A percentile compares a stretch with the other conserved stretches of the same genome.
These are phyloP conservation scores for Platanus orientalis DNA, from an alignment of 164 flowering plant species.

Conservation along the genomic window DNA sequence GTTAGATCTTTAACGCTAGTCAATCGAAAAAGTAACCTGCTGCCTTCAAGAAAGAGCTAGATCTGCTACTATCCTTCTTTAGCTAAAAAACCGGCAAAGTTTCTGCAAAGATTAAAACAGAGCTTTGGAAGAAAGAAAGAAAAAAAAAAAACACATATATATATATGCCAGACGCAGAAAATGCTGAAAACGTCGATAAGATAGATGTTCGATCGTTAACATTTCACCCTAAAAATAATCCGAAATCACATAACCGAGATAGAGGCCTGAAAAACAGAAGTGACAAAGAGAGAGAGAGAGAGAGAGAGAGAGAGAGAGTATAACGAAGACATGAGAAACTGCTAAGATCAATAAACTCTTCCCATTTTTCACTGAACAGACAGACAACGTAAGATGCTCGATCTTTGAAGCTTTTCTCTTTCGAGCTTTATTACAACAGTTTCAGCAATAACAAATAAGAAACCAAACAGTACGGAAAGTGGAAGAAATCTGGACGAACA, in stretches of 20 bases:
- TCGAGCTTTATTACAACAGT: too few species aligned
- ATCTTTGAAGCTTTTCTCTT: not conserved
- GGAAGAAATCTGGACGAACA: not conserved
- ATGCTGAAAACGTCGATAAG: not conserved
- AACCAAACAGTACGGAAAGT: not conserved
- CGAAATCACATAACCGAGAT: not conserved
- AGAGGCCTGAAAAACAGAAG: not conserved
- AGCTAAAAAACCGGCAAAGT: slow-evolving; percentile 1
- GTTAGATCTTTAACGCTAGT: slow-evolving; percentile 1
- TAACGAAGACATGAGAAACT: not conserved
- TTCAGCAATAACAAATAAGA: not conserved
- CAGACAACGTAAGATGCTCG: not conserved
- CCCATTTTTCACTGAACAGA: not conserved
- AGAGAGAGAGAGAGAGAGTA: not conserved
- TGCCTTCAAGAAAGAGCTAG: not conserved
- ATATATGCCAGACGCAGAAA: too few species aligned
- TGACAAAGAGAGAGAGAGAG: not conserved
- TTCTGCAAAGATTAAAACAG: not conserved
- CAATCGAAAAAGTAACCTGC: too few species aligned
- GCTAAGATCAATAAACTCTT: not conserved
- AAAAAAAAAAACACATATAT: too few species aligned
- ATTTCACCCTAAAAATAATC: not conserved
- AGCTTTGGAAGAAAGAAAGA: not conserved
- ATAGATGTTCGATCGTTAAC: not conserved
- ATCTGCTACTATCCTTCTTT: not conserved